Evolutionary conservation across 495 filamentous ascomycete species (phyloP).

Genomic region (Tuber calosporum): DNA sequence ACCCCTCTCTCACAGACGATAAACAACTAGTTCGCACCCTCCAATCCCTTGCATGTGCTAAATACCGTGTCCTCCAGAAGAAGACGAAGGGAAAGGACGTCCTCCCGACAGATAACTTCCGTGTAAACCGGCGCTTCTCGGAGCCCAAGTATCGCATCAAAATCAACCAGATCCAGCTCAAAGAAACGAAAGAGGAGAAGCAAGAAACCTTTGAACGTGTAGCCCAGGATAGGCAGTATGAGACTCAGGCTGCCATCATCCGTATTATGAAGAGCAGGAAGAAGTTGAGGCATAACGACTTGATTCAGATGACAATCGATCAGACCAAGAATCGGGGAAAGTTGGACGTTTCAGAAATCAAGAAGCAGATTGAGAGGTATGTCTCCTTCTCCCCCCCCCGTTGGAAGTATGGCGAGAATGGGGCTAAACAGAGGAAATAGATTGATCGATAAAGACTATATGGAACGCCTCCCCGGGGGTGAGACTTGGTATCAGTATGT

Average conservation of each 20-base stretch:
- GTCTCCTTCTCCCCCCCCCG: slow-evolving; percentile 38
- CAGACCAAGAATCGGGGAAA: slow-evolving; percentile 78
- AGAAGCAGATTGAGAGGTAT: slow-evolving; percentile 91
- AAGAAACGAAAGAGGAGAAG: slow-evolving; percentile 87
- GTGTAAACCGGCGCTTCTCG: slow-evolving; percentile 65
- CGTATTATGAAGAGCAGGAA: slow-evolving; percentile 95
- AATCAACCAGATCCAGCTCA: slow-evolving; percentile 96
- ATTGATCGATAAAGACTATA: slow-evolving; percentile 91
- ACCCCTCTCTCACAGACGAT: slow-evolving; percentile 46
- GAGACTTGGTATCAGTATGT: slow-evolving; percentile 73
- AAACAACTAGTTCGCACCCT: slow-evolving; percentile 78
- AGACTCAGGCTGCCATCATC: slow-evolving; percentile 95
- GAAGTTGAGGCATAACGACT: slow-evolving; percentile 69
- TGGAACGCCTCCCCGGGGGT: slow-evolving; percentile 63
- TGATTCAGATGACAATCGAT: slow-evolving; percentile 80
- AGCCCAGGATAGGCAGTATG: slow-evolving; percentile 79
- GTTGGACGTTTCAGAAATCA: slow-evolving; percentile 78
- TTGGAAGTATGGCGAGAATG: not conserved
- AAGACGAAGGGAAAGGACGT: slow-evolving; percentile 79
- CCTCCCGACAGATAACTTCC: slow-evolving; percentile 66
- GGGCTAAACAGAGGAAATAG: slow-evolving; percentile 45
- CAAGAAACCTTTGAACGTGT: slow-evolving; percentile 86
- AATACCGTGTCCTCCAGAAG: slow-evolving; percentile 73
- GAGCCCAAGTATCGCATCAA: slow-evolving; percentile 87
- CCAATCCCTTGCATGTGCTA: slow-evolving; percentile 84